A percentile compares a stretch with the other conserved stretches of the same genome.
phyloP scores from a whole-genome alignment of 768 basidiomycete species.

The Multifurca ochricompacta region DNA sequence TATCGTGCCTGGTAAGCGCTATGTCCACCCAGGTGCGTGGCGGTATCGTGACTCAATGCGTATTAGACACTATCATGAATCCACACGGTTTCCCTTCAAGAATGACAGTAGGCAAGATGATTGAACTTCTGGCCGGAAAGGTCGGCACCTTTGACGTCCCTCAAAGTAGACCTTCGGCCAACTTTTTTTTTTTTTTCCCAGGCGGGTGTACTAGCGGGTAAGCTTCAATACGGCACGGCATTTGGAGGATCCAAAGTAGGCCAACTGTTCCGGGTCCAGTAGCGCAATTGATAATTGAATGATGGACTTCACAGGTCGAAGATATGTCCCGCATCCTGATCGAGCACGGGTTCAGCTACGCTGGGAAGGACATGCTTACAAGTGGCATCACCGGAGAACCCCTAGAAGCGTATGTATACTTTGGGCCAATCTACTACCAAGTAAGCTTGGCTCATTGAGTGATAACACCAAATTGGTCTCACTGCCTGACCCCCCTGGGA shows the following conservation, averaged over 20 bases:
- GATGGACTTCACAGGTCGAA: slow-evolving; percentile 53
- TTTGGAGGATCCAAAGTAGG: slow-evolving; percentile 94
- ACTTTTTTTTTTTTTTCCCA: slow-evolving; percentile 27
- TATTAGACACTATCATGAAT: slow-evolving; percentile 95
- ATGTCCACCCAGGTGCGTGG: not conserved
- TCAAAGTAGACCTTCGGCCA: too few species aligned
- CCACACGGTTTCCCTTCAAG: slow-evolving; percentile 99
- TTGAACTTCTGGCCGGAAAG: slow-evolving; percentile 94
- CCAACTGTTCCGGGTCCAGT: not conserved
- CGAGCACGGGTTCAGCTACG: slow-evolving; percentile 93
- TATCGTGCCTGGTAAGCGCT: slow-evolving; percentile 69
- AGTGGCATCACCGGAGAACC: slow-evolving; percentile 97
- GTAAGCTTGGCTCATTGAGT: slow-evolving; percentile 32
- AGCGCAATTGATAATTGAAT: not conserved
- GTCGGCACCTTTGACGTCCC: slow-evolving; percentile 30
- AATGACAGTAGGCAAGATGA: slow-evolving; percentile 99
- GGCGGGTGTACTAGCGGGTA: slow-evolving; percentile 88
- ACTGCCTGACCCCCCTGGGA: slow-evolving; percentile 19
- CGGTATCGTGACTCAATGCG: slow-evolving; percentile 17
- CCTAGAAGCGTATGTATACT: slow-evolving; percentile 95
- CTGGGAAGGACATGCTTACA: slow-evolving; percentile 98
- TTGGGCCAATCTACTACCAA: slow-evolving; percentile 98
- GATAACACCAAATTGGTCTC: not conserved
- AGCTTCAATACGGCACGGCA: slow-evolving; percentile 89
- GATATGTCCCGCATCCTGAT: slow-evolving; percentile 97